phyloP scores from a whole-genome alignment of 2,329 filamentous ascomycete genomes.

The Fusarium neocosmosporiellum region DNA sequence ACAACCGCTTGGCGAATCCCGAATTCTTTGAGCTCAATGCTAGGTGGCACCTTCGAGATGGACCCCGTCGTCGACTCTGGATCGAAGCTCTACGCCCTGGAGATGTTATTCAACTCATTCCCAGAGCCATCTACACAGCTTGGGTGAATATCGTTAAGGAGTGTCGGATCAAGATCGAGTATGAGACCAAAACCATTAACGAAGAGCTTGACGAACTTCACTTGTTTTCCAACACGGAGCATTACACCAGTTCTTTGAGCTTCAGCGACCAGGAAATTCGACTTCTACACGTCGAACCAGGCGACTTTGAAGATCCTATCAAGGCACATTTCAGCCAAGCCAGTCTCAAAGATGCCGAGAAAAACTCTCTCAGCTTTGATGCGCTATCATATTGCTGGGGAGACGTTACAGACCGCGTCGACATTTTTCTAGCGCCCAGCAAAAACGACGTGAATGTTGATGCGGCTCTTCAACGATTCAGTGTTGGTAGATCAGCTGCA shows the following conservation, averaged over 20 bases:
- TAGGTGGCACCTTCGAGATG: constrained; percentile 1
- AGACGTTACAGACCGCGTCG: neutral
- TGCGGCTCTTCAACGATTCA: neutral
- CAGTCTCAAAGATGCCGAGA: neutral
- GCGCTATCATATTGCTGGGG: constrained; percentile 35
- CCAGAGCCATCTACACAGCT: constrained; percentile 27
- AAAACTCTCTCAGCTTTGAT: neutral
- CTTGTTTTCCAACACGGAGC: neutral
- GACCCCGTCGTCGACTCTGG: constrained; percentile 15
- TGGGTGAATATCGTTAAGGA: constrained; percentile 34
- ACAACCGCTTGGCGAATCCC: constrained; percentile 19
- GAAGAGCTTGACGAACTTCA: neutral
- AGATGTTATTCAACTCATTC: constrained; percentile 25
- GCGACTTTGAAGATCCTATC: constrained; percentile 18
- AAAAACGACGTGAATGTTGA: rapidly evolving
- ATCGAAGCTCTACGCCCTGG: constrained; percentile 22
- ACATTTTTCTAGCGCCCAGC: neutral
- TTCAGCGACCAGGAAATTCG: constrained; percentile 13
- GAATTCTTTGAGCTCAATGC: constrained; percentile 9
- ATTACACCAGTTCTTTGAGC: neutral
- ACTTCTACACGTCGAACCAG: constrained; percentile 16
- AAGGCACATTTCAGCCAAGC: neutral
- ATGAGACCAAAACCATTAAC: neutral
- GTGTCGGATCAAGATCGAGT: constrained; percentile 25
- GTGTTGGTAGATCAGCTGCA: constrained; percentile 17